phyloP scores from a whole-genome alignment of 805 yeast genomes.

The Metschnikowia shivogae region DNA sequence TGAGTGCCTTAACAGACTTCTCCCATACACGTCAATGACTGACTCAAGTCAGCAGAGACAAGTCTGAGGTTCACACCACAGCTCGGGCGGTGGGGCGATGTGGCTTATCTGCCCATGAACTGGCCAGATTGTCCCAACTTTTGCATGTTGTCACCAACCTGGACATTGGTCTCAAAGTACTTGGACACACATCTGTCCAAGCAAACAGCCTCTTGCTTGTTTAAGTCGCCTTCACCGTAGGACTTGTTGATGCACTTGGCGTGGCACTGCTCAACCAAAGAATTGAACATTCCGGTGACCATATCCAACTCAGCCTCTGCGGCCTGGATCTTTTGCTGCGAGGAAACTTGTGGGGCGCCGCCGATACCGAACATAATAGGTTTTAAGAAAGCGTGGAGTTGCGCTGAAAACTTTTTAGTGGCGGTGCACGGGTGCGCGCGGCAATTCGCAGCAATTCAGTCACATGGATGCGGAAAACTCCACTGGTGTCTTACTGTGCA shows the following conservation, averaged over 20 bases:
- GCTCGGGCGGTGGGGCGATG: neutral
- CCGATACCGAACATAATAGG: constrained; percentile 66
- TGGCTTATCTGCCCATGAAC: constrained; percentile 39
- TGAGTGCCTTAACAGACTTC: no score
- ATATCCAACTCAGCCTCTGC: constrained; percentile 97
- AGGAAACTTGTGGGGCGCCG: constrained; percentile 64
- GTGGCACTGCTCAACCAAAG: constrained; percentile 85
- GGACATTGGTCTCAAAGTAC: constrained; percentile 89
- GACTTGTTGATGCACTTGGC: constrained; percentile 68
- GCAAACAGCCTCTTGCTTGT: constrained; percentile 79
- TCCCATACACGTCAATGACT: no score
- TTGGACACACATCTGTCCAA: constrained; percentile 94
- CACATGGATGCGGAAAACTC: no score
- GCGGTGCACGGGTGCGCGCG: constrained; percentile 13
- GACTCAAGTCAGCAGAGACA: no score
- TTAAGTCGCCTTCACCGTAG: constrained; percentile 70
- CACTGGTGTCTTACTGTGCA: no score
- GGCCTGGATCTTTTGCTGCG: constrained; percentile 76
- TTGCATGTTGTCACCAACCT: constrained; percentile 78
- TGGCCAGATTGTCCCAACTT: constrained; percentile 44
- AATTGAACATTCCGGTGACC: constrained; percentile 96
- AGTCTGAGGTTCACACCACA: no score
- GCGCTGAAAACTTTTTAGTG: constrained; percentile 12
- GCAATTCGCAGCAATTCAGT: neutral
- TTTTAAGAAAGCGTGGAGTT: neutral